Percentiles rank a stretch among this genome's conserved stretches.
These are phyloP conservation scores for Rachicladosporium sp. DNA, from an alignment of 2,329 filamentous ascomycete genomes.

Conservation along the genomic window DNA sequence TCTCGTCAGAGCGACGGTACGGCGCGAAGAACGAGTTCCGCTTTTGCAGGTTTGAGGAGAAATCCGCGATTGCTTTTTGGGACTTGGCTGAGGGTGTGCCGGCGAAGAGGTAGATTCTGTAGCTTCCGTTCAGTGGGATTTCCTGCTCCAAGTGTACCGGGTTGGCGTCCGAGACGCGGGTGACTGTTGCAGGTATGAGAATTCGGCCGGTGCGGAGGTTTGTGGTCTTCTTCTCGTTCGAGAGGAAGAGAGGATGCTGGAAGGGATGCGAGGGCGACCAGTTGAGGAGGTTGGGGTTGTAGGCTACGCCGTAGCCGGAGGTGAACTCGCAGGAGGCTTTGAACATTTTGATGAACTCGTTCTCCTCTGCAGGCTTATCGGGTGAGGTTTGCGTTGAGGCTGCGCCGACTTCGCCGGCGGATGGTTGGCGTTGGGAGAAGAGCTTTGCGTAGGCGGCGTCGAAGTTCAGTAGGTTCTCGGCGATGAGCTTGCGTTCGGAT, in stretches of 20 bases:
- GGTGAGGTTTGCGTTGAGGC: slow-evolving; percentile 42
- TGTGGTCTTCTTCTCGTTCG: slow-evolving; percentile 38
- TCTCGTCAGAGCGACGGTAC: slow-evolving; percentile 51
- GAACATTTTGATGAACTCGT: slow-evolving; percentile 79
- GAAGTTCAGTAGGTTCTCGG: slow-evolving; percentile 73
- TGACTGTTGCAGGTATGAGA: slow-evolving; percentile 68
- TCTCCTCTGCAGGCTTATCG: slow-evolving; percentile 40
- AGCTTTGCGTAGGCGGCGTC: slow-evolving; percentile 82
- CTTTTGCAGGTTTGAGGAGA: slow-evolving; percentile 52
- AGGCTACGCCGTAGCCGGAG: slow-evolving; percentile 80
- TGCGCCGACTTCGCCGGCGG: slow-evolving; percentile 58
- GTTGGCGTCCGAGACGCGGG: slow-evolving; percentile 77
- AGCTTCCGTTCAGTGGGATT: slow-evolving; percentile 76
- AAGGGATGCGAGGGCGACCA: slow-evolving; percentile 65
- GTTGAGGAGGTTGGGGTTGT: slow-evolving; percentile 71
- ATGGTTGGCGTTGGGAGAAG: slow-evolving; percentile 68
- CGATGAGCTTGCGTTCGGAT: slow-evolving; percentile 69
- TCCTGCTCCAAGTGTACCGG: slow-evolving; percentile 84
- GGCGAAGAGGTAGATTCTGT: slow-evolving; percentile 77
- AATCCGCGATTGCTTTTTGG: slow-evolving; percentile 52
- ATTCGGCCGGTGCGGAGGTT: slow-evolving; percentile 63
- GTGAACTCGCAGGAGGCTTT: slow-evolving; percentile 89
- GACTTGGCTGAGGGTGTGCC: slow-evolving; percentile 42
- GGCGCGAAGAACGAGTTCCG: slow-evolving; percentile 60
- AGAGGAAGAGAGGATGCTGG: slow-evolving; percentile 56